Evolutionary conservation across 805 yeast species (phyloP).

Genomic region (Candida michaelii): DNA sequence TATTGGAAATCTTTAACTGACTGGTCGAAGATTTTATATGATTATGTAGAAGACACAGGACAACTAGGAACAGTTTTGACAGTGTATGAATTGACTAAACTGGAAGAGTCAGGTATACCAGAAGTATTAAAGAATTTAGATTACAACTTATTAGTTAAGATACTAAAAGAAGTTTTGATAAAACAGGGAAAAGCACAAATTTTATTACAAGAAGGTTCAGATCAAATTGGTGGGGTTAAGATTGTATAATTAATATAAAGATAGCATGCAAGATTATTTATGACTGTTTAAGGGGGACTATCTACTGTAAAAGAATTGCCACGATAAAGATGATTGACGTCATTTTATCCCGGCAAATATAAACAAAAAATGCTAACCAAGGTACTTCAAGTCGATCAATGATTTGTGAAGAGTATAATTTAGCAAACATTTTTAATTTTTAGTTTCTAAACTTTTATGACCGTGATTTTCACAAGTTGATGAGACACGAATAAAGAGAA

Average conservation of each 20-base stretch:
- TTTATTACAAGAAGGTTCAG: slow-evolving; percentile 57
- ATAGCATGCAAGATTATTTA: too few relatives aligned
- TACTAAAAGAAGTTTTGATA: slow-evolving; percentile 54
- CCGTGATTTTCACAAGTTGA: too few relatives aligned
- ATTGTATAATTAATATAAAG: slow-evolving; percentile 36
- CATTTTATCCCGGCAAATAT: slow-evolving; percentile 11
- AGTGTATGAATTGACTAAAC: slow-evolving; percentile 71
- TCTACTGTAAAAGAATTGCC: too few relatives aligned
- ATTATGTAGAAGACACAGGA: slow-evolving; percentile 62
- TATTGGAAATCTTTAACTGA: slow-evolving; percentile 59
- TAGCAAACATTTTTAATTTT: too few relatives aligned
- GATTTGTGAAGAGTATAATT: neutral
- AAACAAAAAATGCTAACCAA: slow-evolving; percentile 7
- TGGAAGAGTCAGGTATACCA: slow-evolving; percentile 53
- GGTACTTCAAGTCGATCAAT: slow-evolving; percentile 14
- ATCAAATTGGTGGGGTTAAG: slow-evolving; percentile 74
- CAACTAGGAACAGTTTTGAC: slow-evolving; percentile 78
- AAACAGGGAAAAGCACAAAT: slow-evolving; percentile 72
- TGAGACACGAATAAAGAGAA: too few relatives aligned
- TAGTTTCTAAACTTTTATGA: too few relatives aligned
- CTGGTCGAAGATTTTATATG: slow-evolving; percentile 37
- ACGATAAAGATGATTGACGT: slow-evolving; percentile 6
- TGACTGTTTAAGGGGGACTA: too few relatives aligned
- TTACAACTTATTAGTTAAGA: slow-evolving; percentile 49
- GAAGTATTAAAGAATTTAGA: slow-evolving; percentile 68